Conservation (phyloP, 129 eudicot genomes). For the Centella asiatica region DNA sequence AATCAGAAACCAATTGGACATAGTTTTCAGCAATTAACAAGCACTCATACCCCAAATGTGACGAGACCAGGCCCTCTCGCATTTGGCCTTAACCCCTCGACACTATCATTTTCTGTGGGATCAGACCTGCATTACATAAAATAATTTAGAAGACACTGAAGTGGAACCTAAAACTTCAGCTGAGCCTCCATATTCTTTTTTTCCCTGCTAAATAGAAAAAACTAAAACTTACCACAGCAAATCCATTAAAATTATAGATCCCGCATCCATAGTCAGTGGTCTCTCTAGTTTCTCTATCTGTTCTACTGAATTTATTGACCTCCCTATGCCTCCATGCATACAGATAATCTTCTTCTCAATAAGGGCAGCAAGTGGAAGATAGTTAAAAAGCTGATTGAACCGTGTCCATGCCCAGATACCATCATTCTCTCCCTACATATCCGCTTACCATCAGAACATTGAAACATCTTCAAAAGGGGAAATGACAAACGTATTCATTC, state of each 20-base stretch:
- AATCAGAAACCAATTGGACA: background rate
- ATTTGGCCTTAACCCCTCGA: constrained; percentile 86
- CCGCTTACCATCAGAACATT: constrained; percentile 10
- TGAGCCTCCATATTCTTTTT: too few relatives aligned
- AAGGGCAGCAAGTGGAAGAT: constrained; percentile 92
- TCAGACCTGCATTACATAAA: constrained; percentile 66
- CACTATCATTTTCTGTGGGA: constrained; percentile 95
- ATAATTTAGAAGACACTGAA: constrained; percentile 1
- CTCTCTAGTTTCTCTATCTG: constrained; percentile 95
- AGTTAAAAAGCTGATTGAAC: constrained; percentile 78
- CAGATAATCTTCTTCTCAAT: constrained; percentile 90
- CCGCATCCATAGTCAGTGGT: constrained; percentile 90
- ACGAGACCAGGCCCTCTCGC: constrained; percentile 96
- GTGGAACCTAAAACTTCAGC: background rate
- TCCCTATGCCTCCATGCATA: constrained; percentile 99
- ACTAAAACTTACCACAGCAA: constrained; percentile 53
- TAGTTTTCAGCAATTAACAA: background rate
- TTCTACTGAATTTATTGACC: constrained; percentile 86
- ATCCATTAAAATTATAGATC: constrained; percentile 86
- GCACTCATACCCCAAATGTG: constrained; percentile 72
- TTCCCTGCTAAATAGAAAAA: too few relatives aligned
- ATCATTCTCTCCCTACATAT: constrained; percentile 80
- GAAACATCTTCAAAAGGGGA: background rate
- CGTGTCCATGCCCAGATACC: constrained; percentile 98
- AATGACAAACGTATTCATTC: background rate